These are phyloP conservation scores for Pinus tabuliformis DNA, from an alignment of 75 land plant species.

Conservation along the genomic window DNA sequence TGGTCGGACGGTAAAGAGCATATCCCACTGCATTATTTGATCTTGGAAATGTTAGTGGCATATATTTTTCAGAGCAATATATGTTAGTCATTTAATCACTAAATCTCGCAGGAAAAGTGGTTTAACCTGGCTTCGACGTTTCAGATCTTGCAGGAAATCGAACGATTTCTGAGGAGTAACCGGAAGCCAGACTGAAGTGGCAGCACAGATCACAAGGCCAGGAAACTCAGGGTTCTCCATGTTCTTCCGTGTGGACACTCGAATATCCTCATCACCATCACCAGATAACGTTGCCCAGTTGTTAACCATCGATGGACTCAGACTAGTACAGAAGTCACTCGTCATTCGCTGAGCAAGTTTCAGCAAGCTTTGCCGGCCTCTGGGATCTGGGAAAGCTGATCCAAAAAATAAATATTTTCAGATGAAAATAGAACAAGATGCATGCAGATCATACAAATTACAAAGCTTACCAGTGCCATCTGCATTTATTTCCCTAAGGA, in stretches of 20 bases:
- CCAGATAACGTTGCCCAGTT: conserved; percentile 62
- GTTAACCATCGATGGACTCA: conserved; percentile 69
- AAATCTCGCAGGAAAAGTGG: too few relatives aligned
- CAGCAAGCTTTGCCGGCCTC: conserved; percentile 72
- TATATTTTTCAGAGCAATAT: too few relatives aligned
- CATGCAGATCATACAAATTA: too few relatives aligned
- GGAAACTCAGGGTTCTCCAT: conserved; percentile 10
- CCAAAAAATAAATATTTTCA: background rate
- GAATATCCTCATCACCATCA: conserved; percentile 46
- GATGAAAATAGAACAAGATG: background rate
- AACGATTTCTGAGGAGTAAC: conserved; percentile 12
- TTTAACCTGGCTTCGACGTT: conserved; percentile 16
- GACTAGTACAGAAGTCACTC: conserved; percentile 69
- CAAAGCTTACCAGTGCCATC: too few relatives aligned
- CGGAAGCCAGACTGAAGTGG: conserved; percentile 19
- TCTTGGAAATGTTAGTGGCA: background rate
- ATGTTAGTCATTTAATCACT: too few relatives aligned
- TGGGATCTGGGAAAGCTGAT: background rate
- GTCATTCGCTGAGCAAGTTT: conserved; percentile 86
- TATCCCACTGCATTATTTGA: conserved; percentile 43
- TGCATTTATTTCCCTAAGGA: background rate
- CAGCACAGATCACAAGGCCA: conserved; percentile 24
- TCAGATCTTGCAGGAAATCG: conserved; percentile 25
- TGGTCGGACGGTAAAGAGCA: conserved; percentile 64
- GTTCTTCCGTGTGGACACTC: conserved; percentile 24